Base-by-base conservation (phyloP, 148 eudicot species). In the Chenopodium berlandieri region DNA sequence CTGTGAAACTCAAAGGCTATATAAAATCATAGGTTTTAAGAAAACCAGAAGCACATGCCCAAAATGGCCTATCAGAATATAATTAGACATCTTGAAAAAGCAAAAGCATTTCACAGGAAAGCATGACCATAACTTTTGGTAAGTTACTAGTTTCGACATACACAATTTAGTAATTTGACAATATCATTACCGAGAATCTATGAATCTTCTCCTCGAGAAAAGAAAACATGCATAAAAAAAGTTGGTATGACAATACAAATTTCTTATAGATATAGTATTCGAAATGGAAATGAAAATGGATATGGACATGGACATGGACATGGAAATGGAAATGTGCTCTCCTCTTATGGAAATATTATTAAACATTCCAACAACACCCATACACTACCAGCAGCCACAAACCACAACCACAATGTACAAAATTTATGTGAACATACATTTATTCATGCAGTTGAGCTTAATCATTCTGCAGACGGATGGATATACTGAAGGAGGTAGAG, bases 401-500 rank as follows among this genome's bases (percentile, higher is more conserved):
- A 31, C 4, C 64, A 47, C 64, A 31, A 20, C 34, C 13, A 68
- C 66, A 27, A 46, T 71, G 40, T 44, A 74, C 16, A 79, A 73
- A 67, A 78, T 25, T 73, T 4, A 62, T 37, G 58, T 60, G 47
- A 67, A 77, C 97, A 78, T 92, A 96, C 98, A 88, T 87, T 90
- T 90, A 82, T 84, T 90, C 93, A 86, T 90, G 83, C 94, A 90
- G 82, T 87, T 79, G 54, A 40, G 85, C 83, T 78, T 89, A 82
- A 96, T 94, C 99, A 94, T 94, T 85, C 85, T 92, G 95, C 95
- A 90, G 84, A 96, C 99, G 32, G 94, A 82, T 80, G 99, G 99
- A 90, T 96, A 96, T 64, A 96, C 98, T 68, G 99, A 94, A 47
- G 99, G 99, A 80, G 99, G 99, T 85, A 96, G 98, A 16, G 99